These are phyloP conservation scores for Chamaecyparis obtusa DNA, from an alignment of 75 land plant genomes.

Conservation along the genomic window DNA sequence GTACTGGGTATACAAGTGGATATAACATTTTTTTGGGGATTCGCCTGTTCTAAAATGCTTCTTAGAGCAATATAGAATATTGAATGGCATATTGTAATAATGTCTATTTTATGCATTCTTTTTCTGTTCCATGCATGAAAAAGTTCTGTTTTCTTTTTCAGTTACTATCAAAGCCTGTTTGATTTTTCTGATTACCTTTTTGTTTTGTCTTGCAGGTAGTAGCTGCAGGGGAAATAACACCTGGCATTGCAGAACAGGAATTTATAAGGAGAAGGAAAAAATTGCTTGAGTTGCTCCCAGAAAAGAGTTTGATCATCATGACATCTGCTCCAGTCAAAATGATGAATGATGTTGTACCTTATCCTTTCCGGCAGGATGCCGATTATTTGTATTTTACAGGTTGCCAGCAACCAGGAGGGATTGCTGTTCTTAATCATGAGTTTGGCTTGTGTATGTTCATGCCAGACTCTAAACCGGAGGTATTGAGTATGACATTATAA, in stretches of 20 bases:
- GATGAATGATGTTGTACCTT: slow-evolving; percentile 97
- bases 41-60: background rate
- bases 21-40: background rate
- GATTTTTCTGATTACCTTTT: background rate
- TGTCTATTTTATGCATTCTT: background rate
- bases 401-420: slow-evolving; percentile 86
- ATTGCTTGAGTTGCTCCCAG: slow-evolving; percentile 68
- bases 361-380: slow-evolving; percentile 88
- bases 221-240: slow-evolving; percentile 70
- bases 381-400: slow-evolving; percentile 88
- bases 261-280: slow-evolving; percentile 64
- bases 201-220: slow-evolving; percentile 45
- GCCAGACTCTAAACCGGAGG: slow-evolving; percentile 76
- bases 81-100: background rate
- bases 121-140: background rate
- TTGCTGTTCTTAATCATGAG: slow-evolving; percentile 71
- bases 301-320: slow-evolving; percentile 71
- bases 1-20: background rate
- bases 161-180: background rate
- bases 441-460: slow-evolving; percentile 93
- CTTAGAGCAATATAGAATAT: background rate
- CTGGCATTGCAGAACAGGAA: slow-evolving; percentile 59
- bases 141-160: slow-evolving; percentile 6
- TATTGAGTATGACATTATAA: slow-evolving; percentile 17
- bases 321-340: slow-evolving; percentile 81